Percentiles rank a stretch among this genome's conserved stretches.
phyloP scores from a whole-genome alignment of 2,329 filamentous ascomycete genomes.

The Colletotrichum melonis region DNA sequence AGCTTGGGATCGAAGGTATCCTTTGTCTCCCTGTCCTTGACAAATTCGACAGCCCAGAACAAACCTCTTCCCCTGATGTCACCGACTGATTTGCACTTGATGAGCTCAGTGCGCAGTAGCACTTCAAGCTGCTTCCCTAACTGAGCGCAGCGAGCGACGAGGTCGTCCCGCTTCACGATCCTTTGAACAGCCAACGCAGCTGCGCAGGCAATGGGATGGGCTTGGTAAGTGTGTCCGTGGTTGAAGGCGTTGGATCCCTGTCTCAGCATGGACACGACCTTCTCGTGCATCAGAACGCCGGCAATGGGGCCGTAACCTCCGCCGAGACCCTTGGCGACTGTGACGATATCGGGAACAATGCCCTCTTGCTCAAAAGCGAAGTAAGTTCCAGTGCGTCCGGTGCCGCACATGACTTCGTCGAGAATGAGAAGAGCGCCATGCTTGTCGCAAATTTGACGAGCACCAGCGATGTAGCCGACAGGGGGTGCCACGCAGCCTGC shows the following conservation, averaged over 20 bases:
- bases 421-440: conserved; percentile 67
- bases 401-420: conserved; percentile 76
- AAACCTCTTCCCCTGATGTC: conserved; percentile 54
- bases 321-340: conserved; percentile 69
- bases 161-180: conserved; percentile 47
- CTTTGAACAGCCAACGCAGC: conserved; percentile 43
- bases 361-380: conserved; percentile 72
- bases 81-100: conserved; percentile 48
- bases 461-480: conserved; percentile 64
- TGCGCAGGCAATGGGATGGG: conserved; percentile 42
- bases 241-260: conserved; percentile 52
- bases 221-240: conserved; percentile 43
- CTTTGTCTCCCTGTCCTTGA: conserved; percentile 49
- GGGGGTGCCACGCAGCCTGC: conserved; percentile 63
- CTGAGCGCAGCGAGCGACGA: conserved; percentile 45
- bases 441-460: conserved; percentile 64
- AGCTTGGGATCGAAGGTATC: conserved; percentile 46
- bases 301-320: conserved; percentile 68
- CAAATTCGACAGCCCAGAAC: conserved; percentile 61
- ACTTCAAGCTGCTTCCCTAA: conserved; percentile 46
- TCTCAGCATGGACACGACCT: conserved; percentile 60
- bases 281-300: conserved; percentile 62
- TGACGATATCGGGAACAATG: conserved; percentile 64
- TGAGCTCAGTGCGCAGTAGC: conserved; percentile 42
- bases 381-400: conserved; percentile 70